Evolutionary conservation across 495 filamentous ascomycete genomes (phyloP).

Genomic region (Durotheca rogersii): DNA sequence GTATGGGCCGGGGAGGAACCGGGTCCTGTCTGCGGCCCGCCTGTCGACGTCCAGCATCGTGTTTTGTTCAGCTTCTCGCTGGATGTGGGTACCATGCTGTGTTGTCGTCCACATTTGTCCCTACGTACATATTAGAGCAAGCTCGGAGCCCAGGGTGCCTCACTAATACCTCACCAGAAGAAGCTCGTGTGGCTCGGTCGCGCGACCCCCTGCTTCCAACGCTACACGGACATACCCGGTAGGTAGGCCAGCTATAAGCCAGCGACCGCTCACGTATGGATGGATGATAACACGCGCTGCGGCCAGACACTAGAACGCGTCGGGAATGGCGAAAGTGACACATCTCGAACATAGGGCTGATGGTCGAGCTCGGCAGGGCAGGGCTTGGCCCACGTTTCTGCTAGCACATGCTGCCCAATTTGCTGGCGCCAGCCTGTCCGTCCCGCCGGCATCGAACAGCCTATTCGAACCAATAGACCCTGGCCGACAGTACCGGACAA

Average conservation of each 20-base stretch:
- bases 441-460: slow-evolving; percentile 2
- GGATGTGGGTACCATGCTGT: slow-evolving; percentile 26
- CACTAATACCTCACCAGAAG: slow-evolving; percentile 23
- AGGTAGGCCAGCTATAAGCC: too few relatives aligned
- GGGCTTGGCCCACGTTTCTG: slow-evolving; percentile 13
- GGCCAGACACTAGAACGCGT: slow-evolving; percentile 9
- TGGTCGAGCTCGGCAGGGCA: slow-evolving; percentile 18
- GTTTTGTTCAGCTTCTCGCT: slow-evolving; percentile 4
- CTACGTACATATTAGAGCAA: too few relatives aligned
- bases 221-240: not conserved
- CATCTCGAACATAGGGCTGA: slow-evolving; percentile 19
- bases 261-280: too few relatives aligned
- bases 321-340: slow-evolving; percentile 10
- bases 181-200: slow-evolving; percentile 3
- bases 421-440: slow-evolving; percentile 23
- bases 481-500: not conserved
- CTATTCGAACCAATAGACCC: slow-evolving; percentile 7
- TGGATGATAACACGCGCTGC: slow-evolving; percentile 14
- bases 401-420: slow-evolving; percentile 8
- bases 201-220: slow-evolving; percentile 1
- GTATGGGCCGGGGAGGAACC: slow-evolving; percentile 13
- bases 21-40: slow-evolving; percentile 9
- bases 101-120: slow-evolving; percentile 21
- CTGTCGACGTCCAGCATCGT: slow-evolving; percentile 16
- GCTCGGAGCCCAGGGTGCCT: too few relatives aligned